Base-by-base conservation (phyloP, 1,284 basidiomycete genomes). In the Phellopilus nigrolimitatus region DNA sequence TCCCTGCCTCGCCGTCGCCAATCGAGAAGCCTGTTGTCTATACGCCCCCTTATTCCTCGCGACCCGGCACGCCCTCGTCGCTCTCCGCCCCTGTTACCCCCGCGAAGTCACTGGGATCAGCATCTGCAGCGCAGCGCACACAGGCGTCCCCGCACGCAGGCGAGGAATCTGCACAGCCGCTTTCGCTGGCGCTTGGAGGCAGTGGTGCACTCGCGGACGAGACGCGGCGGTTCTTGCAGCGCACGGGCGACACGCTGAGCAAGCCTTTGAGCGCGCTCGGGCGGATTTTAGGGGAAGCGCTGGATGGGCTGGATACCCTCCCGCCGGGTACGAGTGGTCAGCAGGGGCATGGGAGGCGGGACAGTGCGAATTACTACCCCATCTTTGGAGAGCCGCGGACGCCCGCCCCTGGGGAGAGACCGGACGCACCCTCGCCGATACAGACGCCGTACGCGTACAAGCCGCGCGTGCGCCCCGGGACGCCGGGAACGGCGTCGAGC, bases 181-280 rank as follows among this genome's bases (percentile, higher is more conserved):
- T 95, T 12, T 68, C 84, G 1, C 69, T 90, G 8, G 73, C 88
- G 2, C 76, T 80, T 13, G 81, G 79, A 0, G 65, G 70, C 31
- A 51, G 54, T 0, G 75, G 76, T 59, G 77, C 78, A 0, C 69
- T 91, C 27, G 78, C 82, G 2, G 81, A 90, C 52, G 89, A 93
- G 61, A 92, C 93, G 0, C 80, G 80, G 38, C 77, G 84, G 13
- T 79, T 95, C 39, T 74, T 97, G 51, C 87, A 92, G 66, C 85
- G 88, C 61, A 95, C 92, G 0, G 88, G 91, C 4, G 90, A 93
- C 62, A 89, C 82, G 0, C 84, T 95, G 53, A 89, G 85, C 12
- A 91, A 91, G 62, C 93, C 93, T 4, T 74, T 97, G 10, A 88
- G 74, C 56, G 91, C 92, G 1, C 87, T 97, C 48, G 81, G 91